Percentiles rank a stretch among this genome's conserved stretches.
Evolutionary conservation across 2,329 filamentous ascomycete species (phyloP).

Genomic region (Diaporthe sp.): DNA sequence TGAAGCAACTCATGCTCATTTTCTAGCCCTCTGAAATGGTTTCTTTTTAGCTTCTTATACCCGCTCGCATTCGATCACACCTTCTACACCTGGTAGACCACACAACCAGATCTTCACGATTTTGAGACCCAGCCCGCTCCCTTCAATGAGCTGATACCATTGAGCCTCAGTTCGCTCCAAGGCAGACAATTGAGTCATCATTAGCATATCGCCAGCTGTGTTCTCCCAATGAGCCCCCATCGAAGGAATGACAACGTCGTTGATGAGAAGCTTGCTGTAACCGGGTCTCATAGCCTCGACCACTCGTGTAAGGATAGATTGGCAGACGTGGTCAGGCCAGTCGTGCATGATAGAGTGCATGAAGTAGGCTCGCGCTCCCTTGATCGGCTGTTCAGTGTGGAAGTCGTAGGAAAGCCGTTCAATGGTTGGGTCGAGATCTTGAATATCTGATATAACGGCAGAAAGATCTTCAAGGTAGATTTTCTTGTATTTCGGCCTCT

Average conservation of each 20-base stretch:
- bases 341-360: conserved; percentile 49
- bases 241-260: conserved; percentile 51
- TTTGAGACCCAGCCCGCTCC: conserved; percentile 18
- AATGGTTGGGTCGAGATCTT: conserved; percentile 40
- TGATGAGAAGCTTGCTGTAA: conserved; percentile 52
- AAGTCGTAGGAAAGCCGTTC: conserved; percentile 40
- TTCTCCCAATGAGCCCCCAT: conserved; percentile 49
- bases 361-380: conserved; percentile 46
- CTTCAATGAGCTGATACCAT: conserved; percentile 22
- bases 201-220: conserved; percentile 49
- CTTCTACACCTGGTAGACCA: conserved; percentile 19
- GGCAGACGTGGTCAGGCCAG: conserved; percentile 47
- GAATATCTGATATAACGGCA: conserved; percentile 37
- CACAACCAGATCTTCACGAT: conserved; percentile 28
- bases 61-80: conserved; percentile 23
- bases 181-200: conserved; percentile 45
- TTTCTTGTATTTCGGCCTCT: conserved; percentile 30
- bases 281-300: conserved; percentile 49
- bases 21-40: background rate
- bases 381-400: conserved; percentile 41
- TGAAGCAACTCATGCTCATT: background rate
- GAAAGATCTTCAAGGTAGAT: conserved; percentile 44
- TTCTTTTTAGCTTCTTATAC: background rate
- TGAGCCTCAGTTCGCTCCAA: conserved; percentile 26
- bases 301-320: conserved; percentile 46